phyloP scores from a whole-genome alignment of 169 alveolate species.

The Plasmodium relictum region DNA sequence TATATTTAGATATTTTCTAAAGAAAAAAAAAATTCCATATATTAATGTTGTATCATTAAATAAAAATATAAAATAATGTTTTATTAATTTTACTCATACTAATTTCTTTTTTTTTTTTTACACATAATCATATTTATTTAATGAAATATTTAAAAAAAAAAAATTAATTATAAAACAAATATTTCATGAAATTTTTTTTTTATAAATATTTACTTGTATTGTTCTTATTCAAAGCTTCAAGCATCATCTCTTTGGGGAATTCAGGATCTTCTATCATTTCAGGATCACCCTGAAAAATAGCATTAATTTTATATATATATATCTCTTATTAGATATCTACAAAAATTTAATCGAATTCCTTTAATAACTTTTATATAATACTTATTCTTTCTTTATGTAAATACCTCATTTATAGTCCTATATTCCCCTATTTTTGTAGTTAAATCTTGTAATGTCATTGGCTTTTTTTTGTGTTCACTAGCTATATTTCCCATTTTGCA shows the following conservation, averaged over 20 bases:
- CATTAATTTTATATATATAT: slow-evolving; percentile 23
- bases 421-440: slow-evolving; percentile 71
- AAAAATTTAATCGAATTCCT: background rate
- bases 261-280: slow-evolving; percentile 84
- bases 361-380: background rate
- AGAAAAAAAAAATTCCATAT: no score
- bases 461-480: slow-evolving; percentile 48
- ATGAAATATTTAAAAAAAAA: background rate
- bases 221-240: slow-evolving; percentile 76
- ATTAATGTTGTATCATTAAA: no score
- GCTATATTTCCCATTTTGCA: slow-evolving; percentile 60
- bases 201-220: slow-evolving; percentile 59
- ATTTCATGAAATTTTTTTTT: background rate
- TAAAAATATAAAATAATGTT: no score
- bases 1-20: no score
- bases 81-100: no score
- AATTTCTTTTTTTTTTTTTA: no score
- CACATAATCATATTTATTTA: no score
- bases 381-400: background rate
- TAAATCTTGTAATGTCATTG: slow-evolving; percentile 43
- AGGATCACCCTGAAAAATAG: slow-evolving; percentile 81
- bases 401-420: slow-evolving; percentile 70
- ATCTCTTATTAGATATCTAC: background rate
- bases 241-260: slow-evolving; percentile 80
- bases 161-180: background rate